Evolutionary conservation across 2,329 filamentous ascomycete species (phyloP), one percentile per base, ranked within the genome.

Genomic region (Diplodia sapinea): DNA sequence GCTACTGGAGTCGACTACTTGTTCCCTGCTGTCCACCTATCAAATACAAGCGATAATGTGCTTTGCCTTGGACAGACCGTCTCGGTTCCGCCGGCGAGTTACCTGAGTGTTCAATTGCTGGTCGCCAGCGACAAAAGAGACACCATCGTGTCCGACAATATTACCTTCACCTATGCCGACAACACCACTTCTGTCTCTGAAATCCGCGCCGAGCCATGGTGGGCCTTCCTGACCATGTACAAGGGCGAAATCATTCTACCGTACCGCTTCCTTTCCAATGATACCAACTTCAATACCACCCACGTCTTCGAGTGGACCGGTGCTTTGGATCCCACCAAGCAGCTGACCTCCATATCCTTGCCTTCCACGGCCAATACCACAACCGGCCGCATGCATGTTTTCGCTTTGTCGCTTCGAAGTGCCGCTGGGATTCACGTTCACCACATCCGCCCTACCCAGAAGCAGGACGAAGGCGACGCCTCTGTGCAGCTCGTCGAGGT

Each of bases 221-320:
- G 77, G 72, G 79, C 76, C 59, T 82, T 79, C 71, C 72, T 83
- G 62, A 80, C 81, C 11, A 79, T 84, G 69, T 80, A 81, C 63
- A 78, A 79, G 15, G 83, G 83, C 54, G 81, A 83, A 65, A 76
- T 85, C 66, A 76, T 82, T 29, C 20, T 68, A 20, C 66, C 66
- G 0, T 56, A 54, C 38, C 66, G 80, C 52, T 83, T 77, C 70
- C 83, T 81, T 0, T 43, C 71, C 2, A 76, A 78, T 50, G 76
- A 77, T 29, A 79, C 77, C 4, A 81, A 82, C 70, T 79, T 77
- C 70, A 83, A 83, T 69, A 77, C 75, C 3, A 77, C 78, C 4
- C 79, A 82, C 70, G 81, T 84, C 23, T 84, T 81, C 61, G 82
- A 85, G 73, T 78, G 78, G 47, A 80, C 79, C 1, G 78, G 77